phyloP scores from a whole-genome alignment of 2,329 filamentous ascomycete species.

The Cercospora zeina region DNA sequence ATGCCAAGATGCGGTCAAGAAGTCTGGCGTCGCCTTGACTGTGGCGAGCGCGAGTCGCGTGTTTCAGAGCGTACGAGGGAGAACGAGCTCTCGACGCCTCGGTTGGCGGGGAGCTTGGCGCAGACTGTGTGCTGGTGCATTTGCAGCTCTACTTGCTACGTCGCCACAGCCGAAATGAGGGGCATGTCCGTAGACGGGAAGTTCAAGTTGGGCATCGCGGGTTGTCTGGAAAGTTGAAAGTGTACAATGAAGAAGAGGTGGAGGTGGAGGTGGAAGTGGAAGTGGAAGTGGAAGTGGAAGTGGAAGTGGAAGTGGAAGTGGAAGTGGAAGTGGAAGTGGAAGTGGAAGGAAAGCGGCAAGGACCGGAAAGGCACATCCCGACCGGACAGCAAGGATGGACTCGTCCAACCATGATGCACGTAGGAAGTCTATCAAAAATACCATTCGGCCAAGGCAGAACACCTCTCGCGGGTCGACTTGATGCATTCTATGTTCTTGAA shows the following conservation, averaged over 20 bases:
- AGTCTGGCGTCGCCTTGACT: background rate
- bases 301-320: background rate
- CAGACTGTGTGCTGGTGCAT: background rate
- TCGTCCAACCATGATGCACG: background rate
- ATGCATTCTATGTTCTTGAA: background rate
- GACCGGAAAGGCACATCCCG: background rate
- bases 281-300: background rate
- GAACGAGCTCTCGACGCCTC: background rate
- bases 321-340: too few relatives aligned
- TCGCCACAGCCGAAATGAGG: background rate
- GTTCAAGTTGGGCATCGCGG: background rate
- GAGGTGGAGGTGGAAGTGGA: background rate
- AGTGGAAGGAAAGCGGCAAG: background rate
- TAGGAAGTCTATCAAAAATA: too few relatives aligned
- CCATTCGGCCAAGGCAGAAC: background rate
- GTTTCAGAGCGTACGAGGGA: background rate
- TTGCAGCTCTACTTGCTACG: background rate
- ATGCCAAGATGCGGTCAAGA: background rate
- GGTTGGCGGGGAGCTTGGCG: constrained; percentile 4
- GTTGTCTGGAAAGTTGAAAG: background rate
- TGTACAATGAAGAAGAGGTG: background rate
- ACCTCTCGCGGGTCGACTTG: background rate
- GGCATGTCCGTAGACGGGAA: background rate
- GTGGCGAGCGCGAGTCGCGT: background rate
- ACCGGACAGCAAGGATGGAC: background rate